Conservation (phyloP, 495 filamentous ascomycete species). For the Patellaria atrata region DNA sequence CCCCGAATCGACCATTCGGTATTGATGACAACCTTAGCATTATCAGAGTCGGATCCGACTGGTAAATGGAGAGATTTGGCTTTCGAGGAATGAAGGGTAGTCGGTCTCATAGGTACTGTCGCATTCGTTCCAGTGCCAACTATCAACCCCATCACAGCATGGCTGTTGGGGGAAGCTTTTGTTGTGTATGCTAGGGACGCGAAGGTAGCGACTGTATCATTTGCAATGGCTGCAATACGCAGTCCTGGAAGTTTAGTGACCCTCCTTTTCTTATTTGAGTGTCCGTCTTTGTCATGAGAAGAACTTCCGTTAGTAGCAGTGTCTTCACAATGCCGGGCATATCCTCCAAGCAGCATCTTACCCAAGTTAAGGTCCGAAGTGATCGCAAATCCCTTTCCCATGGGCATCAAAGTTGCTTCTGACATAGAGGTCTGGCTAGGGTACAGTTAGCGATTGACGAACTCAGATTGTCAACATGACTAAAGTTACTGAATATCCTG, state of each 20-base stretch:
- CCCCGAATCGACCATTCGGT: conserved; percentile 80
- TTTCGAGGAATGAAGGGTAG: conserved; percentile 49
- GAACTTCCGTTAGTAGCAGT: conserved; percentile 28
- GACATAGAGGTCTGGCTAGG: conserved; percentile 65
- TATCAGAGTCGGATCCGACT: conserved; percentile 15
- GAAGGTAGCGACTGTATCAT: conserved; percentile 68
- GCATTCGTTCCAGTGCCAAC: conserved; percentile 77
- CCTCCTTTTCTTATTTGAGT: conserved; percentile 28
- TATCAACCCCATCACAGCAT: conserved; percentile 68
- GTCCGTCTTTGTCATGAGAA: conserved; percentile 20
- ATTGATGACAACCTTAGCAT: conserved; percentile 54
- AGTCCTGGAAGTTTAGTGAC: conserved; percentile 43
- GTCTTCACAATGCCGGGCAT: conserved; percentile 42
- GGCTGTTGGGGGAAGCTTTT: conserved; percentile 47
- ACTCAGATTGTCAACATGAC: too few relatives aligned
- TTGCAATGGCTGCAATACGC: conserved; percentile 62
- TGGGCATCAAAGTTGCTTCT: conserved; percentile 66
- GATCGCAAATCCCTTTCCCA: conserved; percentile 81
- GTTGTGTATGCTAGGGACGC: conserved; percentile 58
- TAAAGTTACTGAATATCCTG: too few relatives aligned
- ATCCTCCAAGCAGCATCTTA: conserved; percentile 51
- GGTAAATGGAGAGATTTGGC: conserved; percentile 10
- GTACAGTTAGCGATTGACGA: too few relatives aligned
- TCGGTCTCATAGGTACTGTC: conserved; percentile 56
- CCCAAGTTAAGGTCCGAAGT: conserved; percentile 57